Evolutionary conservation across 495 filamentous ascomycete species (phyloP), one percentile per base, ranked within the genome.

Genomic region (Apodospora peruviana): DNA sequence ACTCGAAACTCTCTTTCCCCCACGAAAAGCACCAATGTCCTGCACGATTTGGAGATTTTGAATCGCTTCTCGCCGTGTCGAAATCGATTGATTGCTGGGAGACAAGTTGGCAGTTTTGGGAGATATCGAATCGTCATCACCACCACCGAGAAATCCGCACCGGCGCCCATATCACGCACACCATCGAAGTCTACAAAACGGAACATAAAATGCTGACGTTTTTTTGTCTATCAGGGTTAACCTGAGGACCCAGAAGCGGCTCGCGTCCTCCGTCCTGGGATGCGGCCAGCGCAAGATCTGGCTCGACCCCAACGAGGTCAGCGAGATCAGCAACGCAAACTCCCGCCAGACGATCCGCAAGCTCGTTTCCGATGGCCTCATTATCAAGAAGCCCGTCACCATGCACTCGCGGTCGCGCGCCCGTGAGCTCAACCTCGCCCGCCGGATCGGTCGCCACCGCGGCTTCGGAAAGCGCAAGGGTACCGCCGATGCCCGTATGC

Each of bases 381-480:
- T 99, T 84, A 99, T 99, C 84, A 87, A 87, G 78, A 99, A 99
- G 81, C 93, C 93, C 64, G 90, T 95, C 62, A 95, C 90, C 66
- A 95, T 97, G 90, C 93, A 99, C 85, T 97, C 94, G 58, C 88
- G 94, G 71, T 82, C 87, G 55, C 86, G 94, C 61, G 91, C 93
- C 67, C 87, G 93, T 61, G 88, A 89, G 69, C 79, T 97, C 68
- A 89, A 83, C 69, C 85, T 84, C 52, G 88, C 93, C 68, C 83
- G 90, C 73, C 79, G 91, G 57, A 87, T 90, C 67, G 93, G 93
- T 61, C 83, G 93, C 78, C 93, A 99, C 81, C 85, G 91, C 61
- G 93, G 93, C 68, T 91, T 95, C 77, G 93, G 93, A 85, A 99
- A 99, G 89, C 87, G 93, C 73, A 97, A 97, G 91, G 93, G 93